Evolutionary conservation across 768 basidiomycete species (phyloP).

Genomic region (Arthromyces matolae): DNA sequence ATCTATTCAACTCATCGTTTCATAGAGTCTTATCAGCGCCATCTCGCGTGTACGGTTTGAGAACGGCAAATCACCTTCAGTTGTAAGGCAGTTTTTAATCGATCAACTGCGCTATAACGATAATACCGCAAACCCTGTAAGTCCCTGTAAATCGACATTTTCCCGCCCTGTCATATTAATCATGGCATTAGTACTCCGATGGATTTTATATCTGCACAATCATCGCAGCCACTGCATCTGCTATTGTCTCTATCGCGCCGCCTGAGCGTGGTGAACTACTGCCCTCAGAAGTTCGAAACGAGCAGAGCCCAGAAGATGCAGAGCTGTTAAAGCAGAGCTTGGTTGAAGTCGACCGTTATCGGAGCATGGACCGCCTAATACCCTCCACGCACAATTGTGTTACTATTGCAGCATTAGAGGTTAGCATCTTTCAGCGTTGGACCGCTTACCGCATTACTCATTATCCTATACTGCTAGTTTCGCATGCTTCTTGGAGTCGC

Average conservation of each 20-base stretch:
- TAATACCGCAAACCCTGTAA: conserved; percentile 84
- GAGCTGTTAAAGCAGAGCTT: conserved; percentile 71
- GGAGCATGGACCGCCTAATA: conserved; percentile 92
- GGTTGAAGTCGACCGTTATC: conserved; percentile 85
- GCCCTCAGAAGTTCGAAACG: conserved; percentile 60
- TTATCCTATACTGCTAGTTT: conserved; percentile 46
- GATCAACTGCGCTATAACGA: conserved; percentile 95
- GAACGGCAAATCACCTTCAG: conserved; percentile 79
- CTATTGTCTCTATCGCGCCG: conserved; percentile 69
- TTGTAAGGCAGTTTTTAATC: conserved; percentile 84
- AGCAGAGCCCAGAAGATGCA: conserved; percentile 65
- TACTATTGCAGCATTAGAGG: conserved; percentile 87
- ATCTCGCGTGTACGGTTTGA: conserved; percentile 85
- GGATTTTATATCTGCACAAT: conserved; percentile 86
- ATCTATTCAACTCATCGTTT: background rate
- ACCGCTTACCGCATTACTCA: background rate
- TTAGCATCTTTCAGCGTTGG: too few relatives aligned
- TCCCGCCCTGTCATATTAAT: background rate
- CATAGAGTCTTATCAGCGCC: conserved; percentile 72
- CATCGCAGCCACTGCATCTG: conserved; percentile 77
- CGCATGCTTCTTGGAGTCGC: conserved; percentile 74
- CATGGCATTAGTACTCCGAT: conserved; percentile 70
- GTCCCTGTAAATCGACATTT: conserved; percentile 21
- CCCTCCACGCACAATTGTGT: conserved; percentile 94
- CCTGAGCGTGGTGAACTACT: conserved; percentile 80